phyloP scores from a whole-genome alignment of 1,139 yeast genomes.

The Debaryomyces fabryi region DNA sequence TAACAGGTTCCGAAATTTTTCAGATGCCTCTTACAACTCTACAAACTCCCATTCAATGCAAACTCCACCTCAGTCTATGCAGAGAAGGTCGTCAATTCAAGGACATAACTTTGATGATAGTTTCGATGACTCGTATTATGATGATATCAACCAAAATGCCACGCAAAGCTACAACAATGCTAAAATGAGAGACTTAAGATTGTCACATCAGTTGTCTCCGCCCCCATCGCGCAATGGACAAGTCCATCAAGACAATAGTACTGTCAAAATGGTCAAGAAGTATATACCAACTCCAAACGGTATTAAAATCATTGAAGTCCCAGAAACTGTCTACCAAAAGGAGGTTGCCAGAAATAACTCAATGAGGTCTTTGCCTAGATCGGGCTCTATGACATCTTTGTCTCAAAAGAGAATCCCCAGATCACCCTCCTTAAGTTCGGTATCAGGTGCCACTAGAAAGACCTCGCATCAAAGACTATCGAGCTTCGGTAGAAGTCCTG shows the following conservation, averaged over 20 bases:
- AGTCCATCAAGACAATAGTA: constrained; percentile 10
- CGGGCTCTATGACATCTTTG: constrained; percentile 24
- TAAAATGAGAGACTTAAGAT: constrained; percentile 29
- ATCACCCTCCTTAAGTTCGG: constrained; percentile 18
- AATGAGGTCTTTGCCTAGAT: constrained; percentile 35
- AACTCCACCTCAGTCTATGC: constrained; percentile 3
- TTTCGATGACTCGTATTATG: constrained; percentile 32
- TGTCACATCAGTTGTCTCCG: constrained; percentile 16
- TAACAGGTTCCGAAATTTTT: constrained; percentile 16
- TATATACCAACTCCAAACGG: constrained; percentile 54
- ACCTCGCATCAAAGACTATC: constrained; percentile 13
- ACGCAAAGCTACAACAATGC: constrained; percentile 21
- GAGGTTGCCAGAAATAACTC: constrained; percentile 48
- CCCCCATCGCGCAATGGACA: constrained; percentile 7
- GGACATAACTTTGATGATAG: constrained; percentile 33
- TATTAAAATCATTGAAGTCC: constrained; percentile 51
- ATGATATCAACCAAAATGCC: constrained; percentile 31
- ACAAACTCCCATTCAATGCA: constrained; percentile 4
- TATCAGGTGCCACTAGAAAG: not conserved
- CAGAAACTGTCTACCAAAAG: constrained; percentile 39
- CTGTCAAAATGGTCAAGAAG: constrained; percentile 46
- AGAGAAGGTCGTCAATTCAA: constrained; percentile 6
- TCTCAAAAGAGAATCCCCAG: constrained; percentile 21
- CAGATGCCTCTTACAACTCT: constrained; percentile 19
- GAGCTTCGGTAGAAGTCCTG: constrained; percentile 9